phyloP scores from a whole-genome alignment of 148 eudicot species.

The Bassia scoparia region DNA sequence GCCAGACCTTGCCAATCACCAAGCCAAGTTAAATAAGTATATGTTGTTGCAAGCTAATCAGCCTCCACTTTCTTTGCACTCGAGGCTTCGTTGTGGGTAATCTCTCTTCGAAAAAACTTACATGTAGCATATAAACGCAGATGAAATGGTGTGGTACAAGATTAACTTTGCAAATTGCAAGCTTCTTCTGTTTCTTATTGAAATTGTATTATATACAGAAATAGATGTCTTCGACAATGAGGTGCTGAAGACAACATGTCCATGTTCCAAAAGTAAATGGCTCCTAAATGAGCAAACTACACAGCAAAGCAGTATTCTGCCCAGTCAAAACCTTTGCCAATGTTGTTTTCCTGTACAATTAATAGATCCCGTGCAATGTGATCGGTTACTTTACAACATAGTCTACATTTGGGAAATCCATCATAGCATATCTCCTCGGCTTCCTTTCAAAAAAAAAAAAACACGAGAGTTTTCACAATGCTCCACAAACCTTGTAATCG shows the following conservation, averaged over 20 bases:
- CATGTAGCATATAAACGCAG: too few species aligned
- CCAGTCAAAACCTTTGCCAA: background rate
- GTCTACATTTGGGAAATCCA: conserved; percentile 6
- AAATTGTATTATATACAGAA: conserved; percentile 12
- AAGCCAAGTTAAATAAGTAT: too few species aligned
- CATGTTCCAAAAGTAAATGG: background rate
- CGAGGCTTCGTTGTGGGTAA: too few species aligned
- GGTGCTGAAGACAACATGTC: background rate
- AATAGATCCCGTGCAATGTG: background rate
- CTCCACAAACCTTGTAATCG: conserved; percentile 92
- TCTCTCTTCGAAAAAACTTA: too few species aligned
- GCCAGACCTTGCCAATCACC: too few species aligned
- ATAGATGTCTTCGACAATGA: background rate
- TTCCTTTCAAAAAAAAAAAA: conserved; percentile 7
- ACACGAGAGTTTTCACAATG: conserved; percentile 25
- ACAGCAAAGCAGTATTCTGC: conserved; percentile 11
- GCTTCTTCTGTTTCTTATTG: background rate
- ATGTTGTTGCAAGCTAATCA: too few species aligned
- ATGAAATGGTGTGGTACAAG: too few species aligned
- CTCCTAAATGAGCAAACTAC: background rate
- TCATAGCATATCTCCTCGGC: background rate
- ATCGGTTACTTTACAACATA: conserved; percentile 6
- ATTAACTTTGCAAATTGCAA: too few species aligned
- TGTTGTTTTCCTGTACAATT: background rate
- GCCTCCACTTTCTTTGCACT: too few species aligned